phyloP scores from a whole-genome alignment of 352 stramenopile species.

The Phytophthora citrophthora region DNA sequence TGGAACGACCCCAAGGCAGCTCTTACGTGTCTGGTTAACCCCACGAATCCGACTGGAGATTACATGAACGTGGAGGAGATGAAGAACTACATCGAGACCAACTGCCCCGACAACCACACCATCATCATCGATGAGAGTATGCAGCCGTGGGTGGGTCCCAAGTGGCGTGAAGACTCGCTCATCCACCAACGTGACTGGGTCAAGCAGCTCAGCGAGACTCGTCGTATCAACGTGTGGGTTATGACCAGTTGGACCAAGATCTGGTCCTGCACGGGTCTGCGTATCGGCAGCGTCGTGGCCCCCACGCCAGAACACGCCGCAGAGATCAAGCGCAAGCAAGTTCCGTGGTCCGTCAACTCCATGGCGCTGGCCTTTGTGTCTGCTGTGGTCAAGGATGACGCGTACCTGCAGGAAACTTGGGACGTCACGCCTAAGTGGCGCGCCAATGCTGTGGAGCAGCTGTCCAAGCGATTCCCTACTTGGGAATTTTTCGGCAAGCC shows the following conservation, averaged over 20 bases:
- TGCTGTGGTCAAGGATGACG: conserved; percentile 78
- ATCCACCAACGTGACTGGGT: conserved; percentile 90
- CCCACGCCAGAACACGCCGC: conserved; percentile 78
- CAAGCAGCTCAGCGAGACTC: conserved; percentile 68
- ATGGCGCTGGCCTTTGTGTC: conserved; percentile 90
- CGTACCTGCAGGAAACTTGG: conserved; percentile 86
- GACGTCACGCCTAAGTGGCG: conserved; percentile 85
- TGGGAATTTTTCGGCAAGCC: conserved; percentile 75
- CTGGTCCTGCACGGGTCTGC: conserved; percentile 91
- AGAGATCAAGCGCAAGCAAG: conserved; percentile 91
- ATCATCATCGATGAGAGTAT: conserved; percentile 93
- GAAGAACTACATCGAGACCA: conserved; percentile 88
- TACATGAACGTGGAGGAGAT: conserved; percentile 85
- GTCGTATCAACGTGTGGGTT: conserved; percentile 90
- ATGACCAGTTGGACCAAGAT: conserved; percentile 94
- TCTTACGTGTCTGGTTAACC: conserved; percentile 90
- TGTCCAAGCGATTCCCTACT: conserved; percentile 64
- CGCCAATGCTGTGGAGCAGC: conserved; percentile 54
- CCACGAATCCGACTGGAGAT: conserved; percentile 91
- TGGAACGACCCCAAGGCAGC: conserved; percentile 76
- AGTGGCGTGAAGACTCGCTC: conserved; percentile 88
- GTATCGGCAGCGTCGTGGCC: conserved; percentile 88
- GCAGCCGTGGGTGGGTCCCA: conserved; percentile 88
- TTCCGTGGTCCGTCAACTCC: conserved; percentile 92
- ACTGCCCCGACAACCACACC: conserved; percentile 87